Conservation (phyloP, 345 rosid species). For the Populus euphratica region DNA sequence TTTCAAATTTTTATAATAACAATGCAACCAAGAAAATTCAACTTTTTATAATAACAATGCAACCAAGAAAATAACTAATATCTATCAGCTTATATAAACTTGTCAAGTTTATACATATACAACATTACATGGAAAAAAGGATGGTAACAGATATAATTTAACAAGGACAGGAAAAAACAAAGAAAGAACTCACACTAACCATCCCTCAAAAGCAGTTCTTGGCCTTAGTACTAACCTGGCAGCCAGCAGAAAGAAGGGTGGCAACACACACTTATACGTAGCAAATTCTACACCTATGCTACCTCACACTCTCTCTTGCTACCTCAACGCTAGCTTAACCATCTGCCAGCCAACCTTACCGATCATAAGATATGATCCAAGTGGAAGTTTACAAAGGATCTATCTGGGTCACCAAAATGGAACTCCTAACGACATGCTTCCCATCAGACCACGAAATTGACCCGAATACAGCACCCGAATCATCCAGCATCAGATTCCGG, state of each 20-base stretch:
- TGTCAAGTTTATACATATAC: slow-evolving; percentile 26
- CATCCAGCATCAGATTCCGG: slow-evolving; percentile 45
- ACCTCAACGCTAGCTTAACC: background rate
- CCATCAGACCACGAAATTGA: slow-evolving; percentile 78
- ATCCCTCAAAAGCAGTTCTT: slow-evolving; percentile 7
- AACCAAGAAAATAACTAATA: background rate
- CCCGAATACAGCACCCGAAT: slow-evolving; percentile 67
- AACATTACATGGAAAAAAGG: background rate
- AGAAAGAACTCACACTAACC: background rate
- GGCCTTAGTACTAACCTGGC: slow-evolving; percentile 11
- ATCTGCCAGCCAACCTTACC: slow-evolving; percentile 1
- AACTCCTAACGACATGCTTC: slow-evolving; percentile 68
- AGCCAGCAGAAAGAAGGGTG: background rate
- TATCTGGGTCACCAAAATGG: slow-evolving; percentile 60
- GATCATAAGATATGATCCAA: slow-evolving; percentile 30
- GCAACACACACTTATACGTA: slow-evolving; percentile 6
- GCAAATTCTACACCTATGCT: slow-evolving; percentile 16
- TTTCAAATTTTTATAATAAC: background rate
- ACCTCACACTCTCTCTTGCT: background rate
- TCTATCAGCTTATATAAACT: slow-evolving; percentile 25
- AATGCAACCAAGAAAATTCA: background rate
- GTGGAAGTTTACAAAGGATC: slow-evolving; percentile 38
- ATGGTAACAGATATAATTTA: background rate
- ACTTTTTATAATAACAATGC: background rate
- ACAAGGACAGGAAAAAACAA: background rate